phyloP scores from a whole-genome alignment of 2,329 filamentous ascomycete species.

The Tolypocladium tundrense region DNA sequence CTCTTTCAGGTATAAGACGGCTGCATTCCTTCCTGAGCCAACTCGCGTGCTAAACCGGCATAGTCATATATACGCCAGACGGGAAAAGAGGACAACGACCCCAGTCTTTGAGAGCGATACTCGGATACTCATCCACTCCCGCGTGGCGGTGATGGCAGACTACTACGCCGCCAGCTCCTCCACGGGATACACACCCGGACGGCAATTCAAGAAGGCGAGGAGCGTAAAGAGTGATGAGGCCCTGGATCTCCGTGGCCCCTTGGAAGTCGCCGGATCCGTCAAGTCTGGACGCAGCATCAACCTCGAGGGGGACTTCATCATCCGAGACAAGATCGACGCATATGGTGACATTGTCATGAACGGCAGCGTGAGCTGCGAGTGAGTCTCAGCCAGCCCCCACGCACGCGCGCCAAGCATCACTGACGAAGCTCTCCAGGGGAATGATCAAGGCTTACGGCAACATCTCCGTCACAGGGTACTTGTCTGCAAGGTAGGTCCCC shows the following conservation, averaged over 20 bases:
- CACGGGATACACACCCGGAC: constrained; percentile 10
- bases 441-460: constrained; percentile 37
- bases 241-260: constrained; percentile 29
- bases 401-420: background rate
- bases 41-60: background rate
- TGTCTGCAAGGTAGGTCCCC: constrained; percentile 23
- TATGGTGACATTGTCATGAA: constrained; percentile 32
- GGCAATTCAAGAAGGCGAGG: constrained; percentile 19
- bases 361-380: constrained; percentile 33
- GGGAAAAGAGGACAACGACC: background rate
- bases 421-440: constrained; percentile 18
- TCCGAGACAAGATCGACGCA: constrained; percentile 35
- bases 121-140: background rate
- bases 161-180: constrained; percentile 15
- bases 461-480: constrained; percentile 28
- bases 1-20: background rate
- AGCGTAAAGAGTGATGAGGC: constrained; percentile 32
- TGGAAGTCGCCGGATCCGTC: constrained; percentile 37
- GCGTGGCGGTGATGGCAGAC: constrained; percentile 12
- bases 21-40: background rate
- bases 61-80: background rate
- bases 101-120: background rate
- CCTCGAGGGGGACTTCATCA: constrained; percentile 31
- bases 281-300: constrained; percentile 32
- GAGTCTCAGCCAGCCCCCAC: constrained; percentile 8